Percentiles rank a stretch among this genome's conserved stretches.
These are phyloP conservation scores for Deuterostichococcus epilithicus DNA, from an alignment of 139 green algal species.

Conservation along the genomic window DNA sequence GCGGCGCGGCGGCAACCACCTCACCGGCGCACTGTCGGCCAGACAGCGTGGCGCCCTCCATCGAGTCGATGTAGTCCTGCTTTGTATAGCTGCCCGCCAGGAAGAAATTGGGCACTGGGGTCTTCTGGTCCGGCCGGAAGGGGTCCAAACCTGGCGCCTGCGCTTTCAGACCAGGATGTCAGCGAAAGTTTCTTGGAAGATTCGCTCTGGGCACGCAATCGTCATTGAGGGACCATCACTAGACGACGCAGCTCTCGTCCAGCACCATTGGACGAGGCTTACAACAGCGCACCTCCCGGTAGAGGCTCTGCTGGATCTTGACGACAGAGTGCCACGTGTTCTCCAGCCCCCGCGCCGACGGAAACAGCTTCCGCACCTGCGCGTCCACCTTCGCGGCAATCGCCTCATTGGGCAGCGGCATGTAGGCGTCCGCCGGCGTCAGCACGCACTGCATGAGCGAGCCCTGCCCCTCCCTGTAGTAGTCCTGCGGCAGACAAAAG, in stretches of 20 bases:
- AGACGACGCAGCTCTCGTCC: too few relatives aligned
- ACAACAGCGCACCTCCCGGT: too few relatives aligned
- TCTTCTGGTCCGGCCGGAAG: constrained; percentile 86
- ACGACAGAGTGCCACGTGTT: constrained; percentile 84
- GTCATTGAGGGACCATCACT: too few relatives aligned
- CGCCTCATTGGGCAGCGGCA: constrained; percentile 86
- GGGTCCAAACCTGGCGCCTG: constrained; percentile 82
- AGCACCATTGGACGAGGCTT: too few relatives aligned
- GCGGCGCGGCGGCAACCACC: constrained; percentile 36
- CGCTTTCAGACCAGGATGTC: too few relatives aligned
- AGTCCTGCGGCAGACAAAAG: constrained; percentile 87
- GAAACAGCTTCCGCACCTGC: constrained; percentile 86
- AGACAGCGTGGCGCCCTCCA: constrained; percentile 95
- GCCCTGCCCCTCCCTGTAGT: constrained; percentile 87
- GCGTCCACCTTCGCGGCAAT: constrained; percentile 81
- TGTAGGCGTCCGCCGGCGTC: constrained; percentile 89
- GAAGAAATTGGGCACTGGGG: constrained; percentile 92
- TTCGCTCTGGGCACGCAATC: too few relatives aligned
- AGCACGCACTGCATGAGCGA: constrained; percentile 93
- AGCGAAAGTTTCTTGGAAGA: too few relatives aligned
- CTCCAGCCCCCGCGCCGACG: constrained; percentile 65
- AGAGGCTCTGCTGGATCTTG: constrained; percentile 93
- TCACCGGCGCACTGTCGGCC: constrained; percentile 61
- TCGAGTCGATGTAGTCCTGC: constrained; percentile 98
- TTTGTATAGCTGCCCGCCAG: constrained; percentile 92